Conservation (phyloP, 2,329 filamentous ascomycete species). For the Tolypocladium cylindrosporum region DNA sequence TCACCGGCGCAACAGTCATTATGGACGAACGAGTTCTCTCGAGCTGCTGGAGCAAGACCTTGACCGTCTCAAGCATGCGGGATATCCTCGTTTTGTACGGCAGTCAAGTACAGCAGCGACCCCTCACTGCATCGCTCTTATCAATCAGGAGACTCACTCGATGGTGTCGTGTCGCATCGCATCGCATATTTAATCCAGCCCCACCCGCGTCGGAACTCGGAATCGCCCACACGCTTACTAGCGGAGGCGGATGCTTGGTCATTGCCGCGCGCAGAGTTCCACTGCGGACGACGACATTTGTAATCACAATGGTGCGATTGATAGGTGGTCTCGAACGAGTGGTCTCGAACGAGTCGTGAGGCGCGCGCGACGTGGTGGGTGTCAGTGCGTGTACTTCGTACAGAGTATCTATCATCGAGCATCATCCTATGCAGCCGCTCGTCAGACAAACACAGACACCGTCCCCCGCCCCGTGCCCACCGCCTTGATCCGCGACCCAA, state of each 20-base stretch:
- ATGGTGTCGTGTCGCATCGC: not conserved
- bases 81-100: not conserved
- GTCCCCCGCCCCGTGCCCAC: conserved; percentile 28
- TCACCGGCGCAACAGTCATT: conserved; percentile 33
- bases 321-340: not conserved
- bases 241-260: conserved; percentile 9
- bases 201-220: not conserved
- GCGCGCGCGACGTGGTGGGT: not conserved
- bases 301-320: not conserved
- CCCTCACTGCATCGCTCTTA: not conserved
- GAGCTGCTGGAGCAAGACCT: not conserved
- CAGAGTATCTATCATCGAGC: no score
- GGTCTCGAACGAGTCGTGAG: not conserved
- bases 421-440: not conserved
- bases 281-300: not conserved
- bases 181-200: not conserved
- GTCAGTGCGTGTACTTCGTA: no score
- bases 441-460: conserved; percentile 5
- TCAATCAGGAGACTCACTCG: not conserved
- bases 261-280: conserved; percentile 16
- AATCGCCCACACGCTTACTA: not conserved
- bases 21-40: conserved; percentile 2
- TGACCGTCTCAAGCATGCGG: not conserved
- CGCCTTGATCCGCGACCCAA: conserved; percentile 44
- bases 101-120: not conserved